Conservation (phyloP, 140 eudicot genomes). For the Stevia rebaudiana region DNA sequence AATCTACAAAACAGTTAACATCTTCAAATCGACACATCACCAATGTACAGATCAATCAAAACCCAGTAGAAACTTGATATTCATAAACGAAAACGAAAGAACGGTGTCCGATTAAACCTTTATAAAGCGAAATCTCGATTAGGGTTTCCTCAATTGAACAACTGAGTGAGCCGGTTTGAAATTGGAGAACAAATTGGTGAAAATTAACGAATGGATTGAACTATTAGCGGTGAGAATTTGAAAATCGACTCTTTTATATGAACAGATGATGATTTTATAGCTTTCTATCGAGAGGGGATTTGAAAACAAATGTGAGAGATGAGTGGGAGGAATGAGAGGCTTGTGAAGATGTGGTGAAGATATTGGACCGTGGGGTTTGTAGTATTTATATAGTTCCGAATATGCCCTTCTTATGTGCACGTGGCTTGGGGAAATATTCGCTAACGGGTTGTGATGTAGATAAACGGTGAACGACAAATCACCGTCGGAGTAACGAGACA, state of each 20-base stretch:
- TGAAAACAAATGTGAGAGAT: background rate
- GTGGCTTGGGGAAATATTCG: background rate
- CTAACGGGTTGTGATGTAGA: background rate
- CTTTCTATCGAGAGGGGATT: background rate
- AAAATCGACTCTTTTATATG: background rate
- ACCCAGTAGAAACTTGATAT: background rate
- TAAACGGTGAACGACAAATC: background rate
- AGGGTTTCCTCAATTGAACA: background rate
- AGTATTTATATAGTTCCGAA: background rate
- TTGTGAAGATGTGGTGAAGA: constrained; percentile 3
- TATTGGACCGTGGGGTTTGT: background rate
- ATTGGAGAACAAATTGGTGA: background rate
- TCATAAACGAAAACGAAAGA: background rate
- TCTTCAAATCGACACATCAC: background rate
- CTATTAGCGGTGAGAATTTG: background rate
- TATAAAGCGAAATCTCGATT: background rate
- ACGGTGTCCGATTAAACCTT: background rate
- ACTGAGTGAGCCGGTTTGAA: background rate
- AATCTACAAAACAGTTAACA: background rate
- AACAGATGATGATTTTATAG: background rate
- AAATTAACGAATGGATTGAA: background rate
- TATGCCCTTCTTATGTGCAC: background rate
- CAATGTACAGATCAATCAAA: background rate
- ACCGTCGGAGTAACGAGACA: background rate
- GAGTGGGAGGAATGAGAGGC: background rate